Evolutionary conservation across 2,329 filamentous ascomycete genomes (phyloP).

Genomic region (Sphaerulina populicola): DNA sequence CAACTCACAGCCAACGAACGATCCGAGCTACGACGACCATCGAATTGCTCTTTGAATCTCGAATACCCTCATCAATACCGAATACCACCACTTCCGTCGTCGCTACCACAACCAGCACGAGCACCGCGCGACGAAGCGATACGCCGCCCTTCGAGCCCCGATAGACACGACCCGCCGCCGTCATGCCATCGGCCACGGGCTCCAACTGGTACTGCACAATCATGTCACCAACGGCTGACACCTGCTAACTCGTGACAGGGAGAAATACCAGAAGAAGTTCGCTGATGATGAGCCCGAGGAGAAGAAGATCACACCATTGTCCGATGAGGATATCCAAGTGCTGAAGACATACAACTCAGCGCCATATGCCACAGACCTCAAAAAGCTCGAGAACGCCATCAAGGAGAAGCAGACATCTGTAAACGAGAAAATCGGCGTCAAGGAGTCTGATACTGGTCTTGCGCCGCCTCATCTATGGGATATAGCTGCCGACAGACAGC

Average conservation of each 20-base stretch:
- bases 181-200: conserved; percentile 88
- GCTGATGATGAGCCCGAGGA: conserved; percentile 95
- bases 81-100: not conserved
- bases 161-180: conserved; percentile 17
- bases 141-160: not conserved
- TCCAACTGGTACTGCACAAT: conserved; percentile 43
- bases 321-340: conserved; percentile 99
- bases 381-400: conserved; percentile 98
- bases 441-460: conserved; percentile 97
- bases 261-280: conserved; percentile 97
- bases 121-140: not conserved
- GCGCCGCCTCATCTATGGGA: conserved; percentile 99
- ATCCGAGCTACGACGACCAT: too few relatives aligned
- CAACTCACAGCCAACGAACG: not conserved
- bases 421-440: conserved; percentile 84
- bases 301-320: conserved; percentile 97
- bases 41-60: too few relatives aligned
- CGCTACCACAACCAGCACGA: not conserved
- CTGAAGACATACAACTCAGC: conserved; percentile 98
- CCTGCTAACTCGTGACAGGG: conserved; percentile 50
- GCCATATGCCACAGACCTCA: conserved; percentile 84
- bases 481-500: conserved; percentile 91
- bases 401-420: conserved; percentile 98
- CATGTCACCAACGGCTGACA: not conserved
- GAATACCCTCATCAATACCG: too few relatives aligned